These are phyloP conservation scores for Talaromyces albobiverticillius DNA, from an alignment of 2,329 filamentous ascomycete genomes.

Conservation along the genomic window DNA sequence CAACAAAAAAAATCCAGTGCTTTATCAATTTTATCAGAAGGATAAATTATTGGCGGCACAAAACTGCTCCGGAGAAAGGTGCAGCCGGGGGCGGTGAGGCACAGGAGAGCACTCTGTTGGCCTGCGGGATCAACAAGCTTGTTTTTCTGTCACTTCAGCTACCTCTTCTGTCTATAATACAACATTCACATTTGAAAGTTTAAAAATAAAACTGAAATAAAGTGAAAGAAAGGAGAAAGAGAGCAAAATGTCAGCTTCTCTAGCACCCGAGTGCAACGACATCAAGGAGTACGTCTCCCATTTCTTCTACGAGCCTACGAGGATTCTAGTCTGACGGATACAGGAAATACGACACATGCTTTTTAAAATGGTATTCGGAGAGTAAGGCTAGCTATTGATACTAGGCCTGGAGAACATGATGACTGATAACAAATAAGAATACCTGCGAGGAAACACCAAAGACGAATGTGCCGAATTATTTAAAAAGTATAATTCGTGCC, in stretches of 20 bases:
- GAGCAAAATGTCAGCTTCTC: constrained; percentile 78
- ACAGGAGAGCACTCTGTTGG: background rate
- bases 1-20: background rate
- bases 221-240: constrained; percentile 3
- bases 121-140: background rate
- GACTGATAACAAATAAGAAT: constrained; percentile 60
- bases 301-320: constrained; percentile 13
- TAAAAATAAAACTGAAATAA: background rate
- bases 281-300: constrained; percentile 74
- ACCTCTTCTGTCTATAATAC: too few species aligned
- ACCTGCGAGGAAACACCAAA: constrained; percentile 78
- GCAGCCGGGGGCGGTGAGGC: constrained; percentile 2
- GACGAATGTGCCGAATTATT: constrained; percentile 88
- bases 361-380: constrained; percentile 99
- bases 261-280: constrained; percentile 92
- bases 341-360: constrained; percentile 94
- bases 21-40: background rate
- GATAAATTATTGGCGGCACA: constrained; percentile 3
- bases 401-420: constrained; percentile 13
- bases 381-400: constrained; percentile 54
- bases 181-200: too few species aligned
- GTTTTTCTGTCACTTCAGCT: too few species aligned
- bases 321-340: constrained; percentile 16
- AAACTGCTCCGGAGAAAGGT: constrained; percentile 9
- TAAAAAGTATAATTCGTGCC: constrained; percentile 80